A percentile compares a stretch with the other conserved stretches of the same genome.
phyloP scores from a whole-genome alignment of 805 yeast genomes.

The Yarrowia phangngaensis region DNA sequence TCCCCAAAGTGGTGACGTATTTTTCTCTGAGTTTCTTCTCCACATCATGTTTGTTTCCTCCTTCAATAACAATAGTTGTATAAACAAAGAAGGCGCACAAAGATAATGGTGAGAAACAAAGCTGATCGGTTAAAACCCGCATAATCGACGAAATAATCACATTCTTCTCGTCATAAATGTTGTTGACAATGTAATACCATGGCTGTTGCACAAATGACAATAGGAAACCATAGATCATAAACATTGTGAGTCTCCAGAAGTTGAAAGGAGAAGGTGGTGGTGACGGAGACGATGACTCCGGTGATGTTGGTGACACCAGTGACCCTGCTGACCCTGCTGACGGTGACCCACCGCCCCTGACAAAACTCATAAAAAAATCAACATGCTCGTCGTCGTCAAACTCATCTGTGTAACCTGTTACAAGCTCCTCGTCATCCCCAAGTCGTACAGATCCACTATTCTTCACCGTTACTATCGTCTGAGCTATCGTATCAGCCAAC shows the following conservation, averaged over 20 bases:
- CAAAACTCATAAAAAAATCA: slow-evolving; percentile 12
- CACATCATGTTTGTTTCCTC: slow-evolving; percentile 62
- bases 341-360: neutral
- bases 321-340: neutral
- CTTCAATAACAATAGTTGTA: slow-evolving; percentile 76
- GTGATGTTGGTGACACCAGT: neutral
- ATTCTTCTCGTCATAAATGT: slow-evolving; percentile 71
- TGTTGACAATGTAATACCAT: slow-evolving; percentile 83
- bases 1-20: slow-evolving; percentile 56
- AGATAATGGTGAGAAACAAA: slow-evolving; percentile 83
- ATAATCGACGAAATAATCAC: slow-evolving; percentile 72
- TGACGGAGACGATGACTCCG: neutral
- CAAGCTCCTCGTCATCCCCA: slow-evolving; percentile 1
- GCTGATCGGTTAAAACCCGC: slow-evolving; percentile 84
- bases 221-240: slow-evolving; percentile 81
- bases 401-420: slow-evolving; percentile 7
- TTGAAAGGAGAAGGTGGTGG: slow-evolving; percentile 44
- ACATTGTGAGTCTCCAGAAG: slow-evolving; percentile 68
- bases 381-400: slow-evolving; percentile 17
- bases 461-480: slow-evolving; percentile 45
- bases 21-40: slow-evolving; percentile 58
- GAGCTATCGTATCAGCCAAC: slow-evolving; percentile 89
- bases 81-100: slow-evolving; percentile 76
- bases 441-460: neutral
- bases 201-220: slow-evolving; percentile 79